These are phyloP conservation scores for Kwoniella newhampshirensis DNA, from an alignment of 768 basidiomycete genomes.

Conservation along the genomic window DNA sequence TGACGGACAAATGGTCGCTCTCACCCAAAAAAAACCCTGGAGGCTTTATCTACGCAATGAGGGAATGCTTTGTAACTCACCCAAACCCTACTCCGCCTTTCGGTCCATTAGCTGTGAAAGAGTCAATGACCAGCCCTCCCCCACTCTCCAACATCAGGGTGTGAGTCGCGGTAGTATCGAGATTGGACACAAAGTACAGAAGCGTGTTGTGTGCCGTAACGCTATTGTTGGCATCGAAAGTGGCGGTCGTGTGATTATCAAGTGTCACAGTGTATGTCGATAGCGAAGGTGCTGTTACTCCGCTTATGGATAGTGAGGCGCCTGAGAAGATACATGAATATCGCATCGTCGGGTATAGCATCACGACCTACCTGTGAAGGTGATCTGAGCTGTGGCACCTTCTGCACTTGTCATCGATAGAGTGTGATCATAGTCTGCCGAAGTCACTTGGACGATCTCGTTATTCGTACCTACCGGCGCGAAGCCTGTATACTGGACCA, in stretches of 20 bases:
- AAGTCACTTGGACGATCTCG: constrained; percentile 1
- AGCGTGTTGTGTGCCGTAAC: constrained; percentile 28
- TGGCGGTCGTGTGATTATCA: constrained; percentile 18
- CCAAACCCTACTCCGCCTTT: constrained; percentile 28
- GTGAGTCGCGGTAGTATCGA: constrained; percentile 31
- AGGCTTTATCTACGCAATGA: too few species aligned
- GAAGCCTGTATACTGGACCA: constrained; percentile 23
- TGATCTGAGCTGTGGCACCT: constrained; percentile 32
- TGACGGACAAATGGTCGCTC: too few species aligned
- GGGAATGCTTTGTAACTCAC: constrained; percentile 20
- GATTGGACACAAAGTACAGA: constrained; percentile 32
- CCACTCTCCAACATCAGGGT: constrained; percentile 20
- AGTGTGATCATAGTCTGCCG: constrained; percentile 22
- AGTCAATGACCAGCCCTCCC: constrained; percentile 35
- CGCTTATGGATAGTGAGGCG: constrained; percentile 29
- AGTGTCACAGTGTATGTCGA: constrained; percentile 25
- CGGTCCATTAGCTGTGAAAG: constrained; percentile 25
- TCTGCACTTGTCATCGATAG: constrained; percentile 30
- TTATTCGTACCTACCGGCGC: constrained; percentile 7
- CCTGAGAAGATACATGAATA: constrained; percentile 21
- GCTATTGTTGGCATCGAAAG: constrained; percentile 11
- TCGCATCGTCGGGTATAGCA: too few species aligned
- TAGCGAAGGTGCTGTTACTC: constrained; percentile 24
- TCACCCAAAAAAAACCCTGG: too few species aligned
- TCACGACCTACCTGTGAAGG: constrained; percentile 38